These are phyloP conservation scores for Komagataella pseudopastoris DNA, from an alignment of 805 yeast genomes.

Conservation along the genomic window DNA sequence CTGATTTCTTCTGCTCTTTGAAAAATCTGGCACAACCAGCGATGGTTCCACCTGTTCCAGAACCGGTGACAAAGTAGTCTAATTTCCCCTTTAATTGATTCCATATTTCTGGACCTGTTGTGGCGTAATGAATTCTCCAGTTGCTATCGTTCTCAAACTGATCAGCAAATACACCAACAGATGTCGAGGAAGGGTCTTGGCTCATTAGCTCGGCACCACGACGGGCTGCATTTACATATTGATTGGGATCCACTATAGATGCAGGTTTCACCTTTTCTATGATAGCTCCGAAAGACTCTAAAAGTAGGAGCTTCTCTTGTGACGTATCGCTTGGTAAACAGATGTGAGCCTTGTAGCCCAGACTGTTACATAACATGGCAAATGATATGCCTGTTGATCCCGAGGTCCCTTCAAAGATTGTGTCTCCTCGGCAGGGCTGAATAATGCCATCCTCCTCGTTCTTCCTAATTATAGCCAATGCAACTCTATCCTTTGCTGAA, in stretches of 20 bases:
- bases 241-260: constrained; percentile 84
- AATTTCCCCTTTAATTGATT: constrained; percentile 49
- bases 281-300: constrained; percentile 66
- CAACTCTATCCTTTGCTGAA: constrained; percentile 90
- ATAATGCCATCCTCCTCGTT: constrained; percentile 51
- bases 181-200: constrained; percentile 18
- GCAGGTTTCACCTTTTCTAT: constrained; percentile 88
- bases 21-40: constrained; percentile 79
- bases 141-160: constrained; percentile 91
- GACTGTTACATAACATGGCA: constrained; percentile 77
- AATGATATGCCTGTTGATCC: constrained; percentile 95
- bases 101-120: constrained; percentile 93
- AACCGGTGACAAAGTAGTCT: constrained; percentile 77
- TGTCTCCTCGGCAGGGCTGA: constrained; percentile 48
- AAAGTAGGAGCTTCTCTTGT: constrained; percentile 60
- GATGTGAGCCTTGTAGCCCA: constrained; percentile 87
- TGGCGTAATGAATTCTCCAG: constrained; percentile 69
- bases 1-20: constrained; percentile 29
- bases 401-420: constrained; percentile 87
- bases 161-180: constrained; percentile 76
- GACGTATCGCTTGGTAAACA: constrained; percentile 92
- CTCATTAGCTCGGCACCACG: constrained; percentile 42
- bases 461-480: constrained; percentile 63
- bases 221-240: constrained; percentile 83
- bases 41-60: constrained; percentile 96